Evolutionary conservation across 805 yeast species (phyloP).

Genomic region (Tetrapisispora arboricola): DNA sequence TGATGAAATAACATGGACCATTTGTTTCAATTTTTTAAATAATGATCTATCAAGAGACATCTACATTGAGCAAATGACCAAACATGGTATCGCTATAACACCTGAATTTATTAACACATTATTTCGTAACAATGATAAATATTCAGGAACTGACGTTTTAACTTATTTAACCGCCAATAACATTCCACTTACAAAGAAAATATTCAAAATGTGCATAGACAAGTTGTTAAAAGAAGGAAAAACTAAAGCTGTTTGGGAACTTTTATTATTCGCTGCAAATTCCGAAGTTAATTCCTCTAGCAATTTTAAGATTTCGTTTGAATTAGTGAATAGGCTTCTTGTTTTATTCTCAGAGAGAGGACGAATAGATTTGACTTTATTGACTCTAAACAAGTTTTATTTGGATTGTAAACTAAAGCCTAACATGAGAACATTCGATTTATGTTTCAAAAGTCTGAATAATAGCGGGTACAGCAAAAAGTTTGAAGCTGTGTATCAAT

Average conservation of each 20-base stretch:
- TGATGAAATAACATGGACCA: constrained; percentile 32
- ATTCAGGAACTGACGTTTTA: constrained; percentile 14
- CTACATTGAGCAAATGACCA: constrained; percentile 26
- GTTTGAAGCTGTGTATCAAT: constrained; percentile 16
- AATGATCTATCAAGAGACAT: constrained; percentile 28
- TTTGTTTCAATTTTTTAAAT: constrained; percentile 26
- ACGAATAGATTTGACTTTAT: constrained; percentile 29
- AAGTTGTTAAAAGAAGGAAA: constrained; percentile 22
- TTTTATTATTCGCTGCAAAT: constrained; percentile 13
- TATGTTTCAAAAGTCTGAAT: constrained; percentile 29
- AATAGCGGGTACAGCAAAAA: constrained; percentile 27
- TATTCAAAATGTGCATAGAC: constrained; percentile 21
- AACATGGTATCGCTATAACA: constrained; percentile 27
- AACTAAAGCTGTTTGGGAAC: constrained; percentile 24
- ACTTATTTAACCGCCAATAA: constrained; percentile 17
- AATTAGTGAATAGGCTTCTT: constrained; percentile 25
- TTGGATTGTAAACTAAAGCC: constrained; percentile 23
- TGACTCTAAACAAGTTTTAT: constrained; percentile 27
- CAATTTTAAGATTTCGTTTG: constrained; percentile 6
- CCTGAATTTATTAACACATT: constrained; percentile 19
- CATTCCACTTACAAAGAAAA: constrained; percentile 18
- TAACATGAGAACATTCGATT: constrained; percentile 24
- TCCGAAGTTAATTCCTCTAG: constrained; percentile 3
- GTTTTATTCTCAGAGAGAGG: constrained; percentile 25
- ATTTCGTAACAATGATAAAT: constrained; percentile 13